A percentile compares a stretch with the other conserved stretches of the same genome.
These are phyloP conservation scores for Candida boleticola DNA, from an alignment of 805 yeast species.

Conservation along the genomic window DNA sequence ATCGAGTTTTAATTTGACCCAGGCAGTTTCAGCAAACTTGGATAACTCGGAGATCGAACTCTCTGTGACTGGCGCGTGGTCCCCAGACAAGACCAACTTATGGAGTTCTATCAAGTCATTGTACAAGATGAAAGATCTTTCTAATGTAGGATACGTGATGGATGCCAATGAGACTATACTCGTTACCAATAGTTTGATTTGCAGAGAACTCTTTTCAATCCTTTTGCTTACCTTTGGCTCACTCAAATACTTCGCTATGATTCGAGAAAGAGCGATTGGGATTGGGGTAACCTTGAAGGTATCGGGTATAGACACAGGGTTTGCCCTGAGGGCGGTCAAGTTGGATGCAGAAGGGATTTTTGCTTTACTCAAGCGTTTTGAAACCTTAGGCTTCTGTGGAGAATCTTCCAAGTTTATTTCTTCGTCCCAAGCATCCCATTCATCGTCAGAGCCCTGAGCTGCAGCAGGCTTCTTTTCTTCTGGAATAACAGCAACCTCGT, in stretches of 20 bases:
- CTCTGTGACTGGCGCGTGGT: background rate
- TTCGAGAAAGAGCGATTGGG: background rate
- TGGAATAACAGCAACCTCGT: conserved; percentile 6
- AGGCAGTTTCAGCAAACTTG: conserved; percentile 15
- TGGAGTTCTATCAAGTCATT: conserved; percentile 33
- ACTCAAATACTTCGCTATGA: background rate
- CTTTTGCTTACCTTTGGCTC: conserved; percentile 4
- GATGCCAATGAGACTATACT: conserved; percentile 31
- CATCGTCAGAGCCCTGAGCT: conserved; percentile 30
- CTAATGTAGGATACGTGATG: conserved; percentile 29
- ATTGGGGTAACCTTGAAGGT: background rate
- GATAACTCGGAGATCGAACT: conserved; percentile 11
- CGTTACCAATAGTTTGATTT: conserved; percentile 22
- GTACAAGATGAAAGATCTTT: conserved; percentile 31
- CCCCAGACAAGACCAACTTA: background rate
- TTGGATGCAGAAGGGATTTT: background rate
- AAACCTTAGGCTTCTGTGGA: conserved; percentile 8
- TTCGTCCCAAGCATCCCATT: conserved; percentile 22
- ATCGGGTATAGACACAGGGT: conserved; percentile 12
- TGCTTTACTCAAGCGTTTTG: background rate
- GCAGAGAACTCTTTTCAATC: conserved; percentile 18
- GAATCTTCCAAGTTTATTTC: conserved; percentile 1
- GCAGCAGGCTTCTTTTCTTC: conserved; percentile 21
- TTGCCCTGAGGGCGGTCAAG: background rate
- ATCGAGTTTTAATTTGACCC: conserved; percentile 10